Conservation (phyloP, 495 filamentous ascomycete genomes). For the Penicillium daleae region DNA sequence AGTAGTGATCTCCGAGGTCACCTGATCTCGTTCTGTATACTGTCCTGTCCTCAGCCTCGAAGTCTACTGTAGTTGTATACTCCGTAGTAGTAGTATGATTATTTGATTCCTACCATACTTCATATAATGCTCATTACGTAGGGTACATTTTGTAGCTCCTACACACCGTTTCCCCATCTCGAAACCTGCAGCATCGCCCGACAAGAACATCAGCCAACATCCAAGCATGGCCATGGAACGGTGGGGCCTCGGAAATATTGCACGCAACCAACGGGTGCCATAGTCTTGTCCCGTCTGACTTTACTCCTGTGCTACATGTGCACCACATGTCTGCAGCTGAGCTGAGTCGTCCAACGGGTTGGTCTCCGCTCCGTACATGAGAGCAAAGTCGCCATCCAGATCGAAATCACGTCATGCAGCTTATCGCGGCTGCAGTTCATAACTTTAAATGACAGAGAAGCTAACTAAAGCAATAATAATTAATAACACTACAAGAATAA, state of each 20-base stretch:
- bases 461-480: not conserved
- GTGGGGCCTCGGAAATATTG: not conserved
- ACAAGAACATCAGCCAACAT: constrained; percentile 3
- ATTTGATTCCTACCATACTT: too few species aligned
- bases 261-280: constrained; percentile 6
- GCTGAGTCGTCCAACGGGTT: not conserved
- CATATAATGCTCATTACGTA: too few species aligned
- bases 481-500: not conserved
- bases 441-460: constrained; percentile 17
- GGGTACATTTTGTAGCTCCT: not conserved
- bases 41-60: not conserved
- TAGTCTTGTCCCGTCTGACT: constrained; percentile 7
- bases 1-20: not conserved
- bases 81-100: too few species aligned
- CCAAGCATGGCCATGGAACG: not conserved
- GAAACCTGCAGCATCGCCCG: not conserved
- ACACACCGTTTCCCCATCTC: not conserved
- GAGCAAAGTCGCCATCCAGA: constrained; percentile 37
- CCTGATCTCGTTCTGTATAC: not conserved
- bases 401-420: constrained; percentile 47
- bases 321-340: not conserved
- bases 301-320: not conserved
- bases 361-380: not conserved
- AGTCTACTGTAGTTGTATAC: not conserved
- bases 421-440: constrained; percentile 26